Conservation (phyloP, 1,139 yeast species). For the Suhomyces bribrorum region DNA sequence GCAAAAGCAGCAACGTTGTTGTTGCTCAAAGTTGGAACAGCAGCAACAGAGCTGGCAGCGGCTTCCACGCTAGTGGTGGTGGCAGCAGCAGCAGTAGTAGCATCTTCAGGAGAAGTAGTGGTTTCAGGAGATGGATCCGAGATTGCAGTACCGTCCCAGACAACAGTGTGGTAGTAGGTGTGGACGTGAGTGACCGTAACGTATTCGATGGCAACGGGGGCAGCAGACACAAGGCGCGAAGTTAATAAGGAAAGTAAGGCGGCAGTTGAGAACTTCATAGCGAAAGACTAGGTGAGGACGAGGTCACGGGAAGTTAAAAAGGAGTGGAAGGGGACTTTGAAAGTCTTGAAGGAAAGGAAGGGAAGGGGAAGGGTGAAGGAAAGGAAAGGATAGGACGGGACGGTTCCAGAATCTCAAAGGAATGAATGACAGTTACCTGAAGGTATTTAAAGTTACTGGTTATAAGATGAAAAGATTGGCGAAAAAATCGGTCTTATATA, state of each 20-base stretch:
- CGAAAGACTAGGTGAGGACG: slow-evolving; percentile 10
- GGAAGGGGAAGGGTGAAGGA: slow-evolving; percentile 4
- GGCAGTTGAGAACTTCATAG: slow-evolving; percentile 17
- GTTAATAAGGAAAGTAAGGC: slow-evolving; percentile 16
- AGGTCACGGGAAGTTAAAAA: slow-evolving; percentile 8
- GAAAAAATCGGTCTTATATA: background rate
- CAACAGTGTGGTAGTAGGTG: slow-evolving; percentile 19
- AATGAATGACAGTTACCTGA: background rate
- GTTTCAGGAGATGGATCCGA: slow-evolving; percentile 4
- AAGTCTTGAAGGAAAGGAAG: slow-evolving; percentile 8
- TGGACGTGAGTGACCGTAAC: slow-evolving; percentile 14
- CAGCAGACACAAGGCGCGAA: slow-evolving; percentile 19
- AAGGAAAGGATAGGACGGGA: slow-evolving; percentile 1
- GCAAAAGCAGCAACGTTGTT: background rate
- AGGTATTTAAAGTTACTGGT: background rate
- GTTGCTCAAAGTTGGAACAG: background rate
- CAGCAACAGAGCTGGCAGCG: background rate
- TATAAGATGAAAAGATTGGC: background rate
- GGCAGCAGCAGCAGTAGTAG: slow-evolving; percentile 7
- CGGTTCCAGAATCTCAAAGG: background rate
- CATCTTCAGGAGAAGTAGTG: slow-evolving; percentile 3
- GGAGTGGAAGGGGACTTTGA: slow-evolving; percentile 4
- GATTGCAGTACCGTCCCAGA: slow-evolving; percentile 5
- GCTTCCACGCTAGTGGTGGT: slow-evolving; percentile 4
- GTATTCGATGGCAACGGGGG: slow-evolving; percentile 23